Percentiles rank a stretch among this genome's conserved stretches.
Conservation (phyloP, 2,329 filamentous ascomycete species). For the Aspergillus oerlinghausenensis region DNA sequence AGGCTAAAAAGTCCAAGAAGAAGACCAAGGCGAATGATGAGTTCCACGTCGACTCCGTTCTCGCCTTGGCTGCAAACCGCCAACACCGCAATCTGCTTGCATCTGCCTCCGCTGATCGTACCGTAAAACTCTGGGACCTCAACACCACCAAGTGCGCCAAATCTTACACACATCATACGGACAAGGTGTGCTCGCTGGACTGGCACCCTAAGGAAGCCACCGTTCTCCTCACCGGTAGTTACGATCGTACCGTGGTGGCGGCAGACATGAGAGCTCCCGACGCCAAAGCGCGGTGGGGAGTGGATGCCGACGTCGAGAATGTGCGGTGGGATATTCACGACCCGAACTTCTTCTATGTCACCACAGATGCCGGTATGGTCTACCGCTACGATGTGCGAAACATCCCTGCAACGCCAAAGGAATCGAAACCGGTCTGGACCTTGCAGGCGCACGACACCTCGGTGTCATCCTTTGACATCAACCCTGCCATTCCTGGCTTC, state of each 20-base stretch:
- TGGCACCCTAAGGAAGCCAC: constrained; percentile 90
- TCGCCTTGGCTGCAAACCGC: constrained; percentile 86
- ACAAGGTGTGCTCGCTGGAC: constrained; percentile 93
- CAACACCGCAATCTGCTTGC: constrained; percentile 92
- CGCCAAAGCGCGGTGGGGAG: constrained; percentile 79
- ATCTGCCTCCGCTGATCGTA: constrained; percentile 92
- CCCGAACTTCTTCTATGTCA: constrained; percentile 88
- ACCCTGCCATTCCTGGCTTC: constrained; percentile 83
- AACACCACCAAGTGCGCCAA: constrained; percentile 89
- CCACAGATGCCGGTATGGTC: constrained; percentile 85
- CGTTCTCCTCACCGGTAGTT: constrained; percentile 84
- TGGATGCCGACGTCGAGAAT: constrained; percentile 92
- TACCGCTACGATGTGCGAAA: constrained; percentile 87
- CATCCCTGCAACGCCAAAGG: constrained; percentile 65
- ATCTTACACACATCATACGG: constrained; percentile 91
- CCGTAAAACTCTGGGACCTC: constrained; percentile 96
- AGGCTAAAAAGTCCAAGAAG: constrained; percentile 84
- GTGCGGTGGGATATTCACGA: constrained; percentile 92
- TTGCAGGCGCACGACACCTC: constrained; percentile 93
- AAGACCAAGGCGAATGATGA: constrained; percentile 84
- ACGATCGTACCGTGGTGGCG: constrained; percentile 90
- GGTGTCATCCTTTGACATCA: constrained; percentile 88
- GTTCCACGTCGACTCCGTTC: constrained; percentile 90
- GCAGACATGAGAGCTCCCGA: constrained; percentile 94
- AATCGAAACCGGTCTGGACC: constrained; percentile 85